Evolutionary conservation across 805 yeast genomes (phyloP), one percentile per base, ranked within the genome.

Genomic region (Candida insectorum): DNA sequence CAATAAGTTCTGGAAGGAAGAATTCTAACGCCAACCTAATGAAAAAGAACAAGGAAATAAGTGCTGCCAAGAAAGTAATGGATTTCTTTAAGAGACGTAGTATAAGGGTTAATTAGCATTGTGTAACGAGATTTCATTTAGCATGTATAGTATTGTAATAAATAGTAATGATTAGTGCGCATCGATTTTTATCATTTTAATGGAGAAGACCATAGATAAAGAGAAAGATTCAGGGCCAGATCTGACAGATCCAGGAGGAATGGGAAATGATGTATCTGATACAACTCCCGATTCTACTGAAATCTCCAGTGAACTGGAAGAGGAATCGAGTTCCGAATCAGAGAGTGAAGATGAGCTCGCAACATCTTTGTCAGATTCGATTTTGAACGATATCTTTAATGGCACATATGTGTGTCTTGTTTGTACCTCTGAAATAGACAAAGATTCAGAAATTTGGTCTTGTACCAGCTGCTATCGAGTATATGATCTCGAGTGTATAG

Each of bases 401-500:
- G 89, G 85, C n/a, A 69, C 72, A 1, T 89, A 91, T 51, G 71
- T 77, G 1, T 91, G 98, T 59, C 67, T 91, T 54, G 86, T 91
- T 9, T 91, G 98, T 58, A 85, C 95, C 0, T 80, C 84, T 23
- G 91, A 86, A 43, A 71, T 91, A 39, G 85, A 79, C 32, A 67
- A 75, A 4, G 59, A 65, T 9, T 78, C 88, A 15, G 61, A 69
- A 28, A 68, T 88, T 34, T 93, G 95, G 93, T 73, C 87, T 5
- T 91, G 98, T 54, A 55, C 60, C 6, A 63, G 69, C 17, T 91
- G 98, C 54, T 82, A 62, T 51, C 66, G 97, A 38, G 95, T 84
- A 1, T 91, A 86, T 52, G 96, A 91, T 53, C 65, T 87, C 28
- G 79, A 77, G 10, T 91, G 98, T 62, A 82, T 88, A 28, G 62